phyloP scores from a whole-genome alignment of 805 yeast species.

The Lachancea dasiensis region DNA sequence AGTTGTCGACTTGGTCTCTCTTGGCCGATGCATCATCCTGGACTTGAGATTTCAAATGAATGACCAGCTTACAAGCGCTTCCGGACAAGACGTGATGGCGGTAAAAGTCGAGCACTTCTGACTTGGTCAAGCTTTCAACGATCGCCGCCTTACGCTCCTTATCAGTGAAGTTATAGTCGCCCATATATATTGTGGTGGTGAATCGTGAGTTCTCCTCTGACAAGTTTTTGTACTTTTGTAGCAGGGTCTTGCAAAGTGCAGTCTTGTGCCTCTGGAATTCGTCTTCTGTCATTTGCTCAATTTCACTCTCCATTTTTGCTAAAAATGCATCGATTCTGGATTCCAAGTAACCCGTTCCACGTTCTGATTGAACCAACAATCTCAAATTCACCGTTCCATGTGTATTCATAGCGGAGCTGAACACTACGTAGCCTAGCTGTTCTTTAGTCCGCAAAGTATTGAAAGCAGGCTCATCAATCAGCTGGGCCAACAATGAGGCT shows the following conservation, averaged over 20 bases:
- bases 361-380: slow-evolving; percentile 78
- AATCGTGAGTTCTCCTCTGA: slow-evolving; percentile 65
- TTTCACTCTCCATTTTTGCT: slow-evolving; percentile 37
- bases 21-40: slow-evolving; percentile 19
- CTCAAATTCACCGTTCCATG: slow-evolving; percentile 58
- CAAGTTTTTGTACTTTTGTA: slow-evolving; percentile 70
- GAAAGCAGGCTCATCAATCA: slow-evolving; percentile 82
- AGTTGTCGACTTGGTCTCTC: slow-evolving; percentile 28
- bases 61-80: slow-evolving; percentile 41
- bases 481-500: slow-evolving; percentile 63
- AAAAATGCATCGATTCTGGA: slow-evolving; percentile 69
- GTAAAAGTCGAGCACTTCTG: slow-evolving; percentile 54
- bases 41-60: slow-evolving; percentile 55
- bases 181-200: slow-evolving; percentile 63
- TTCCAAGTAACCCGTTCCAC: slow-evolving; percentile 66
- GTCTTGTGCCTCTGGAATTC: slow-evolving; percentile 65
- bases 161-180: slow-evolving; percentile 69
- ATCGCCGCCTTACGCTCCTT: slow-evolving; percentile 51
- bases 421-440: slow-evolving; percentile 92
- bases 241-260: slow-evolving; percentile 58
- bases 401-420: slow-evolving; percentile 62
- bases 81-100: slow-evolving; percentile 36
- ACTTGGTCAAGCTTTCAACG: slow-evolving; percentile 47
- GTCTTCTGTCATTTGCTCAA: slow-evolving; percentile 49
- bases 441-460: slow-evolving; percentile 87